These are phyloP conservation scores for Cephalotrichum gorgonifer DNA, from an alignment of 2,329 filamentous ascomycete genomes.

Conservation along the genomic window DNA sequence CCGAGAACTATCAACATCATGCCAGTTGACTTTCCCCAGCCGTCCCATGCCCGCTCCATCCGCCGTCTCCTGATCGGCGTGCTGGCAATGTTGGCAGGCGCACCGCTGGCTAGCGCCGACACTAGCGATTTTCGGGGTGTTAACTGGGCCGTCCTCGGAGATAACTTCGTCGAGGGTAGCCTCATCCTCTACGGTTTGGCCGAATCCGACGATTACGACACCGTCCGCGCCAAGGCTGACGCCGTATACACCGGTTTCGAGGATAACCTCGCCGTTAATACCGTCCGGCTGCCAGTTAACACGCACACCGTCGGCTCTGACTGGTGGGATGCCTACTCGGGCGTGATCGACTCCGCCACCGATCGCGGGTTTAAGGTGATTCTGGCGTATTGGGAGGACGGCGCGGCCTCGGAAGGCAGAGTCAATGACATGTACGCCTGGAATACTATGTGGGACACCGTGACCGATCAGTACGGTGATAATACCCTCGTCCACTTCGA, in stretches of 20 bases:
- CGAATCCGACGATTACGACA: conserved; percentile 6
- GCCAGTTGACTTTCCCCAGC: not conserved
- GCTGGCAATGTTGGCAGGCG: not conserved
- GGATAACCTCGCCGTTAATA: conserved; percentile 5
- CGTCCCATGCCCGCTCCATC: conserved; percentile 1
- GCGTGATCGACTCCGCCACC: conserved; percentile 5
- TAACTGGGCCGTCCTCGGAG: conserved; percentile 7
- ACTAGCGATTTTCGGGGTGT: conserved; percentile 5
- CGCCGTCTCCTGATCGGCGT: conserved; percentile 5
- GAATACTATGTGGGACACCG: conserved; percentile 6
- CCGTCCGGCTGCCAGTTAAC: conserved; percentile 4
- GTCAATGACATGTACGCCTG: conserved; percentile 5
- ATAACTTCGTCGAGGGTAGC: conserved; percentile 4
- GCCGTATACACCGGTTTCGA: conserved; percentile 5
- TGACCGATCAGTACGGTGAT: conserved; percentile 4
- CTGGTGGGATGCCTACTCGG: conserved; percentile 6
- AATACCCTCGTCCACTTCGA: conserved; percentile 5
- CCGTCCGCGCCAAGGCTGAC: conserved; percentile 5
- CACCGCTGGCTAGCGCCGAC: conserved; percentile 2
- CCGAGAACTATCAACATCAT: not conserved
- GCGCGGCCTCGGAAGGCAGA: conserved; percentile 4
- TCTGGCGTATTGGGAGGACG: conserved; percentile 7
- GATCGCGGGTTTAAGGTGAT: conserved; percentile 4
- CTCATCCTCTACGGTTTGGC: conserved; percentile 6
- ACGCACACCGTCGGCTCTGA: conserved; percentile 3